A percentile compares a stretch with the other conserved stretches of the same genome.
These are phyloP conservation scores for Auricularia sp. DNA, from an alignment of 768 basidiomycete species.

Conservation along the genomic window DNA sequence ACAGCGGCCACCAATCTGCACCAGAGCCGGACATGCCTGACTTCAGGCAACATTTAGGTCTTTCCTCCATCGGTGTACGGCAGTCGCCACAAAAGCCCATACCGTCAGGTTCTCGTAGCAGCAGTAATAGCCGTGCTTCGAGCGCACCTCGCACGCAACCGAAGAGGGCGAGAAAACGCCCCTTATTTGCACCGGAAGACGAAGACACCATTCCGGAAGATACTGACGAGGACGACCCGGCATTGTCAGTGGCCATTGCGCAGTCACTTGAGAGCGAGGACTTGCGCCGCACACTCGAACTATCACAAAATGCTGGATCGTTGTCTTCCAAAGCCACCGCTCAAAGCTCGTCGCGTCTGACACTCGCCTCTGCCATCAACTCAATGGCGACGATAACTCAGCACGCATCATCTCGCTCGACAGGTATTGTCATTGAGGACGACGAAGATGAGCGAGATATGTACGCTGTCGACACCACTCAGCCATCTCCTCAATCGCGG, in stretches of 20 bases:
- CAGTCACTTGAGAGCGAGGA: constrained; percentile 40
- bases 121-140: constrained; percentile 8
- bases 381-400: background rate
- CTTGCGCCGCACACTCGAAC: constrained; percentile 16
- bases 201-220: constrained; percentile 13
- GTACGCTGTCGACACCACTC: constrained; percentile 19
- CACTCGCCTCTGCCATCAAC: background rate
- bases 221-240: constrained; percentile 41
- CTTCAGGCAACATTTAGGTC: constrained; percentile 49
- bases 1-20: constrained; percentile 7
- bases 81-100: constrained; percentile 29
- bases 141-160: constrained; percentile 18
- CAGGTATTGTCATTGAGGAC: constrained; percentile 3
- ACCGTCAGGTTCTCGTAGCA: background rate
- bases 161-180: constrained; percentile 25
- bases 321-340: background rate
- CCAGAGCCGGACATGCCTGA: constrained; percentile 54
- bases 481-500: too few species aligned
- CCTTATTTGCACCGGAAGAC: constrained; percentile 46
- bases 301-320: constrained; percentile 13
- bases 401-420: constrained; percentile 1
- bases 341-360: constrained; percentile 4
- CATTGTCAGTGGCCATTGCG: constrained; percentile 50
- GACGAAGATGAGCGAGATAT: constrained; percentile 34
- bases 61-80: constrained; percentile 47